phyloP scores from a whole-genome alignment of 2,329 filamentous ascomycete genomes.

The Hymenoscyphus albidus region DNA sequence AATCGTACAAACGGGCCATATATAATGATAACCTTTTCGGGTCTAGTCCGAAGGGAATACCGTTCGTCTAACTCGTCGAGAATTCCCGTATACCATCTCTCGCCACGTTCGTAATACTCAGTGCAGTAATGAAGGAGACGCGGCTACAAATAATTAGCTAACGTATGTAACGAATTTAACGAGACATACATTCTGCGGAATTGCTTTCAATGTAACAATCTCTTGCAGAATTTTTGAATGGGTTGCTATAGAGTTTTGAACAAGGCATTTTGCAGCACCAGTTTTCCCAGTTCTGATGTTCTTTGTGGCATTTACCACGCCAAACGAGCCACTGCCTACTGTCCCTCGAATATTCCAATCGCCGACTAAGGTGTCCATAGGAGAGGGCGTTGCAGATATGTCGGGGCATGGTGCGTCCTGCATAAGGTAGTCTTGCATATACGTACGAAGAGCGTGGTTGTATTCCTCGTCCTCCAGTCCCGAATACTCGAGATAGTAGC shows the following conservation, averaged over 20 bases:
- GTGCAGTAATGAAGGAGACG: not conserved
- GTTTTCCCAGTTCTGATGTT: not conserved
- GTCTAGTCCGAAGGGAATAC: not conserved
- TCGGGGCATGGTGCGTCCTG: not conserved
- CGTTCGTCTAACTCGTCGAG: not conserved
- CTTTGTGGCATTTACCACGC: not conserved
- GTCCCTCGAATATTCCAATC: not conserved
- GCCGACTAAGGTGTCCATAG: not conserved
- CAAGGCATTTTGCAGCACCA: not conserved
- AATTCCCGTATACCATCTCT: not conserved
- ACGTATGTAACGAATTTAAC: not conserved
- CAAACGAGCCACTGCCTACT: not conserved
- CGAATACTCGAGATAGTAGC: not conserved
- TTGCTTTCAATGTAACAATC: not conserved
- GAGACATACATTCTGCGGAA: not conserved
- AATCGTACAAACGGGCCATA: not conserved
- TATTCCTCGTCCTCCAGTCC: not conserved
- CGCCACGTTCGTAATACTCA: not conserved
- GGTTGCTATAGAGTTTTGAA: not conserved
- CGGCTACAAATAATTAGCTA: not conserved
- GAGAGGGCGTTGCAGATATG: not conserved
- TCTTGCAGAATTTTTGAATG: not conserved
- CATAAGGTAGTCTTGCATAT: not conserved
- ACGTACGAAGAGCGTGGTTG: not conserved
- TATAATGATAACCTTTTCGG: constrained; percentile 5